Percentiles rank a stretch among this genome's conserved stretches.
Evolutionary conservation across 805 yeast genomes (phyloP).

Genomic region (Wickerhamomyces sydowiorum): DNA sequence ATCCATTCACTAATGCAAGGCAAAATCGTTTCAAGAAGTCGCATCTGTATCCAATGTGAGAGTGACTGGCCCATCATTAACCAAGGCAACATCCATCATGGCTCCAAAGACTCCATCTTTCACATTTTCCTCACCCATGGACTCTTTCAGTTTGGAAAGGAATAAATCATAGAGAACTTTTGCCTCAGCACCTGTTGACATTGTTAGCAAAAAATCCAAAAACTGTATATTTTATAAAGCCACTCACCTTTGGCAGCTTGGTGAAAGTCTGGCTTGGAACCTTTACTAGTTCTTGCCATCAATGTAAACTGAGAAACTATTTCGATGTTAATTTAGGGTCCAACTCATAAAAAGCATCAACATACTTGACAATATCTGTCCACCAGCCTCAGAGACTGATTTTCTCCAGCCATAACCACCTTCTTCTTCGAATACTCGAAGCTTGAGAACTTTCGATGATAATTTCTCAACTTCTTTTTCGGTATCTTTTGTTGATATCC

Average conservation of each 20-base stretch:
- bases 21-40: neutral
- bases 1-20: no score
- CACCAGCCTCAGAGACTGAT: conserved; percentile 52
- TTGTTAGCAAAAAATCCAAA: conserved; percentile 22
- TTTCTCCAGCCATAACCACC: conserved; percentile 76
- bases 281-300: conserved; percentile 79
- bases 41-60: conserved; percentile 64
- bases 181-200: conserved; percentile 65
- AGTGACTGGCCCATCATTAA: conserved; percentile 93
- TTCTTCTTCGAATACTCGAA: conserved; percentile 71
- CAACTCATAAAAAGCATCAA: neutral
- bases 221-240: conserved; percentile 31
- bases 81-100: conserved; percentile 89
- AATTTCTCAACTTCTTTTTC: conserved; percentile 64
- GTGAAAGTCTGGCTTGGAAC: conserved; percentile 94
- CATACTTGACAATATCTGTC: conserved; percentile 63
- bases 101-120: conserved; percentile 93
- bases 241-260: conserved; percentile 75
- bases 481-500: conserved; percentile 76
- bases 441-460: conserved; percentile 56
- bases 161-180: conserved; percentile 42
- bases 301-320: conserved; percentile 87
- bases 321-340: neutral
- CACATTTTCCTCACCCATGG: conserved; percentile 60
- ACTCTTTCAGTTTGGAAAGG: conserved; percentile 37